These are phyloP conservation scores for Dillenia turbinata DNA, from an alignment of 164 flowering plant species.

Conservation along the genomic window DNA sequence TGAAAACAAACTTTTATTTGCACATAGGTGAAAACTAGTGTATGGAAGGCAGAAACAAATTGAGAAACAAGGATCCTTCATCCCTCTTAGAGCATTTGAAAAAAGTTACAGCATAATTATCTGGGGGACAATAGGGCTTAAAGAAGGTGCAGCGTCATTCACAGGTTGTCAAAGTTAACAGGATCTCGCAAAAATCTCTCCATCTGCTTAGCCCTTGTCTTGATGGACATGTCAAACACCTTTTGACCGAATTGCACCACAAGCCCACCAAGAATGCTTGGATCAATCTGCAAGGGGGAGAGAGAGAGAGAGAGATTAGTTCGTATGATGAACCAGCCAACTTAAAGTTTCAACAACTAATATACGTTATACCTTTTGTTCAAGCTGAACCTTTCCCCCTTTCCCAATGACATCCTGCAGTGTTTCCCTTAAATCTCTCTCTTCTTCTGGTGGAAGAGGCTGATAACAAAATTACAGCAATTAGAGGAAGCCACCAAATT, in stretches of 20 bases:
- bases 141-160: conserved; percentile 1
- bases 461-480: conserved; percentile 15
- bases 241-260: conserved; percentile 57
- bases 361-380: conserved; percentile 60
- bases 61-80: too few species aligned
- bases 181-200: conserved; percentile 72
- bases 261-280: conserved; percentile 72
- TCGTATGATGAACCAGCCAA: neutral
- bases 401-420: conserved; percentile 66
- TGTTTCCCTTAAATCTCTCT: conserved; percentile 72
- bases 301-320: conserved; percentile 1
- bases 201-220: conserved; percentile 67
- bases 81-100: too few species aligned
- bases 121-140: neutral
- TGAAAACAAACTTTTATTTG: too few species aligned
- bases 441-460: conserved; percentile 80
- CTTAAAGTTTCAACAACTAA: neutral
- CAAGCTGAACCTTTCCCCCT: conserved; percentile 58
- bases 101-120: neutral
- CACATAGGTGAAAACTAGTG: too few species aligned
- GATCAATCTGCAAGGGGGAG: conserved; percentile 48
- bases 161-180: conserved; percentile 25
- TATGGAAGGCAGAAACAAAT: too few species aligned
- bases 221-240: conserved; percentile 75
- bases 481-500: too few species aligned